phyloP scores from a whole-genome alignment of 768 basidiomycete genomes.

The Glaciozyma martinii region DNA sequence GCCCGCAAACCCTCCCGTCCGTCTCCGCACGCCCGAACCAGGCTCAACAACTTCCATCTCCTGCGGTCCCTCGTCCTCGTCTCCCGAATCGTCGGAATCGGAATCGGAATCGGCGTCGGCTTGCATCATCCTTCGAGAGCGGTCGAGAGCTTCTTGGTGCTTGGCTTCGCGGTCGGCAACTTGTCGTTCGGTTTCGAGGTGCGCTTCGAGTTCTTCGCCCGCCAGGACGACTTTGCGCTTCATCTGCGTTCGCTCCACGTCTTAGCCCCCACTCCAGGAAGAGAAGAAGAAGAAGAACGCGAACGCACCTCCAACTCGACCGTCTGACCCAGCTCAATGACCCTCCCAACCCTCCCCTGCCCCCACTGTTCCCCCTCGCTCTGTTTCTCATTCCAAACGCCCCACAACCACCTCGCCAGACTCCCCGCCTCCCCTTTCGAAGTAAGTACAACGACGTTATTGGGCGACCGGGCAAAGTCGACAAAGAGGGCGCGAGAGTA shows the following conservation, averaged over 20 bases:
- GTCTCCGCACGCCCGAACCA: slow-evolving; percentile 26
- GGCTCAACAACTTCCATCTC: slow-evolving; percentile 40
- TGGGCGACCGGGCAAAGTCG: slow-evolving; percentile 70
- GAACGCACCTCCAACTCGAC: slow-evolving; percentile 56
- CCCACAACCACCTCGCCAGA: slow-evolving; percentile 65
- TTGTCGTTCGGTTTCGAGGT: slow-evolving; percentile 63
- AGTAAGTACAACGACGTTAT: slow-evolving; percentile 82
- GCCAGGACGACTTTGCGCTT: slow-evolving; percentile 79
- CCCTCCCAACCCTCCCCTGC: slow-evolving; percentile 75
- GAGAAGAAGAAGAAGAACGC: neutral
- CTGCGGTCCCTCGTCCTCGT: slow-evolving; percentile 54
- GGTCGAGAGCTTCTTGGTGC: slow-evolving; percentile 69
- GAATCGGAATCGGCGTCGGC: slow-evolving; percentile 67
- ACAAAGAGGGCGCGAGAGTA: slow-evolving; percentile 77
- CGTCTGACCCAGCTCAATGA: slow-evolving; percentile 67
- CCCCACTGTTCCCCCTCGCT: slow-evolving; percentile 77
- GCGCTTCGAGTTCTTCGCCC: slow-evolving; percentile 75
- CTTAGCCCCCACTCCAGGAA: neutral
- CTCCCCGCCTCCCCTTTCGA: slow-evolving; percentile 69
- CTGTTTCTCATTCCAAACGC: slow-evolving; percentile 77
- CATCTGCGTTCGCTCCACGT: slow-evolving; percentile 47
- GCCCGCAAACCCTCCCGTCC: slow-evolving; percentile 9
- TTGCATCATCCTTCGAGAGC: slow-evolving; percentile 80
- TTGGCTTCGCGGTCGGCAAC: slow-evolving; percentile 76
- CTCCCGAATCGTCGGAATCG: slow-evolving; percentile 52